These are phyloP conservation scores for Lactuca saligna DNA, from an alignment of 129 eudicot genomes.

Conservation along the genomic window DNA sequence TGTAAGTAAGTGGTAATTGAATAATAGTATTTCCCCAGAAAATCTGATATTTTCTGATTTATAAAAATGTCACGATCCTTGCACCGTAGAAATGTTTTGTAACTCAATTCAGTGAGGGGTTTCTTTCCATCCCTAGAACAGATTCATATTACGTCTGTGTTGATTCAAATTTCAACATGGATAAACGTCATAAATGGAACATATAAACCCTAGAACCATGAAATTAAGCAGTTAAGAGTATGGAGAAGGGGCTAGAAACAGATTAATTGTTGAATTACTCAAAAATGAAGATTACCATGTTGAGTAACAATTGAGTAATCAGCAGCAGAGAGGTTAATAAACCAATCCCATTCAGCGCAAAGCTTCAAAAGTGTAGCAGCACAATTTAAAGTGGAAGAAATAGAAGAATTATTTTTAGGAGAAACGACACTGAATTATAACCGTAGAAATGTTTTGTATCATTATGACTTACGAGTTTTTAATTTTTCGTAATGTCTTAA, in stretches of 20 bases:
- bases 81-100: too few relatives aligned
- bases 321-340: slow-evolving; percentile 65
- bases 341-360: slow-evolving; percentile 80
- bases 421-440: slow-evolving; percentile 40
- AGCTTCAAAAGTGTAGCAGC: slow-evolving; percentile 71
- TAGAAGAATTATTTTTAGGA: slow-evolving; percentile 47
- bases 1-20: too few relatives aligned
- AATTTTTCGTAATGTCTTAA: too few relatives aligned
- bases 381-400: slow-evolving; percentile 63
- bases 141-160: too few relatives aligned
- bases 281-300: slow-evolving; percentile 54
- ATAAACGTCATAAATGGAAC: neutral
- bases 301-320: slow-evolving; percentile 95
- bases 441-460: too few relatives aligned
- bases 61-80: too few relatives aligned
- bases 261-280: neutral
- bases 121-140: too few relatives aligned
- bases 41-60: too few relatives aligned
- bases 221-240: neutral
- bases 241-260: neutral
- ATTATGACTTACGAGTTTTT: too few relatives aligned
- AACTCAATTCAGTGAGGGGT: too few relatives aligned
- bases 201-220: slow-evolving; percentile 22
- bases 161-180: too few relatives aligned
- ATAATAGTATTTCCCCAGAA: too few relatives aligned